Evolutionary conservation across 2,329 filamentous ascomycete species (phyloP), one percentile per base, ranked within the genome.

Genomic region (Blastomyces parvus): DNA sequence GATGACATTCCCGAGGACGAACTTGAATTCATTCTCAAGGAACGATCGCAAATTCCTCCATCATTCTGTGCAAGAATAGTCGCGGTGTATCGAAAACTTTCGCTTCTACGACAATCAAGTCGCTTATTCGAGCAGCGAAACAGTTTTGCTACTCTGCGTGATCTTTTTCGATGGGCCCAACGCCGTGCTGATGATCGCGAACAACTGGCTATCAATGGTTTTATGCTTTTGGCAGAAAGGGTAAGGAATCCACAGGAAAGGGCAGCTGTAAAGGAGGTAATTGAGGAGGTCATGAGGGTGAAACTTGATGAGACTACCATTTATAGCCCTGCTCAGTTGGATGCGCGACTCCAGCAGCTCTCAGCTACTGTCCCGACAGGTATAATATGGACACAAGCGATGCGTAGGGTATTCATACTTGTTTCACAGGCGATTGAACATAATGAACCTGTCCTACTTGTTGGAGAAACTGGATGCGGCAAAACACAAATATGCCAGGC

Each of bases 1-100:
- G 94, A 97, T 69, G 95, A 99, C 71, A 99, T 99, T 30, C 94
- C 94, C 0, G 91, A 97, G 72, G 88, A 91, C 66, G 95, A 99
- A 72, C 79, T 99, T 55, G 91, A 96, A 70, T 90, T 87, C 52
- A 99, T 99, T 69, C 74, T 99, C 42, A 90, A 95, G 72, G 87
- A 91, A 72, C 84, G 95, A 65, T 95, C 91, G 64, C 86, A 91
- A 69, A 91, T 96, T 17, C 90, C 94, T 0, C 91, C 93, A 4
- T 93, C 92, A 0, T 94, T 97, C 78, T 96, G 93, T 73, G 86
- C 86, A 66, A 86, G 89, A 60, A 97, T 99, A 64, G 94, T 99
- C 3, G 85, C 87, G 9, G 93, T 97, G 0, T 99, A 99, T 75
- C 90, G 91, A 70, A 91, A 96, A 72, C 84, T 99, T 7, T 96